A percentile compares a stretch with the other conserved stretches of the same genome.
These are phyloP conservation scores for Metschnikowia colocasiae DNA, from an alignment of 805 yeast species.

Conservation along the genomic window DNA sequence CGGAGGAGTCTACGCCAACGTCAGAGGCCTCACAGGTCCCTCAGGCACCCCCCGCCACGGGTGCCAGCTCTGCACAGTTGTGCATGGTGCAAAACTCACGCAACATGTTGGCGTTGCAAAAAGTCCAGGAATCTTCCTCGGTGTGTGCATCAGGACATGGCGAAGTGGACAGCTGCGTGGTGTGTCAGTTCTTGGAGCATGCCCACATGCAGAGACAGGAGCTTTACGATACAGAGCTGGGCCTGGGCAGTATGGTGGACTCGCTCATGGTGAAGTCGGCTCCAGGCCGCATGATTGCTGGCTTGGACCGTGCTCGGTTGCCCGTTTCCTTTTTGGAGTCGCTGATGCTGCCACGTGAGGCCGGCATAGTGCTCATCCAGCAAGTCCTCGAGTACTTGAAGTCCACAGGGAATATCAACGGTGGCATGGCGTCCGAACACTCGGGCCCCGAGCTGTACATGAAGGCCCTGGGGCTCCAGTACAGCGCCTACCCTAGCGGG, in stretches of 20 bases:
- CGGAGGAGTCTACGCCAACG: neutral
- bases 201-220: neutral
- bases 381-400: conserved; percentile 2
- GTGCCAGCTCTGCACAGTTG: conserved; percentile 1
- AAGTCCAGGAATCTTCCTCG: neutral
- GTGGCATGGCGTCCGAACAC: neutral
- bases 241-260: neutral
- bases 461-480: neutral
- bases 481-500: neutral
- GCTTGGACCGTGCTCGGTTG: neutral
- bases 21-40: neutral
- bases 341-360: neutral
- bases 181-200: neutral
- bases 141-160: neutral
- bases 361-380: neutral
- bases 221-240: neutral
- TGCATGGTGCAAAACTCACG: conserved; percentile 1
- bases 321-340: neutral
- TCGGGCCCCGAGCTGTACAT: neutral
- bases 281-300: neutral
- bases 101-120: neutral
- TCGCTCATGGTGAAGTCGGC: neutral
- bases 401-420: neutral
- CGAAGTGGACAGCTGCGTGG: neutral
- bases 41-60: conserved; percentile 2